Conservation (phyloP, 495 filamentous ascomycete species). For the Baudoinia panamericana region DNA sequence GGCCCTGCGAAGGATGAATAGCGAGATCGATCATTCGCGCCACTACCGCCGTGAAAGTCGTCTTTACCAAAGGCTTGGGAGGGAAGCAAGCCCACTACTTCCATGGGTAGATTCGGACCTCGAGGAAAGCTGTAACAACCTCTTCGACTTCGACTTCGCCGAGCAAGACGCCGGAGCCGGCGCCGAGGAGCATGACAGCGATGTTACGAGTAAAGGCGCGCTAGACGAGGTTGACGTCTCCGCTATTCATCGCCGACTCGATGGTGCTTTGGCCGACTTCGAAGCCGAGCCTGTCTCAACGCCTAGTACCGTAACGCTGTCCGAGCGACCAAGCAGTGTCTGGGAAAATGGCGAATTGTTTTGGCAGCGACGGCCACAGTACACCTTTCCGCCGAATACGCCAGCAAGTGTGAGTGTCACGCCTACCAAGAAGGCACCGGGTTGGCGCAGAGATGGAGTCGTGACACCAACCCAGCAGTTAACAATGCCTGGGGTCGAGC, state of each 20-base stretch:
- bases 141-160: constrained; percentile 18
- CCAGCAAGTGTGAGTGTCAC: background rate
- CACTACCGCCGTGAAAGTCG: constrained; percentile 13
- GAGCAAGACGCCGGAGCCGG: background rate
- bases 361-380: constrained; percentile 10
- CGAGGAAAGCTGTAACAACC: background rate
- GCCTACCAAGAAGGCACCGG: constrained; percentile 9
- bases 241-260: constrained; percentile 8
- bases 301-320: background rate
- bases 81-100: constrained; percentile 24
- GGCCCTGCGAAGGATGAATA: constrained; percentile 27
- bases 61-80: constrained; percentile 22
- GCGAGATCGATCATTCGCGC: constrained; percentile 18
- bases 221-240: constrained; percentile 16
- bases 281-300: constrained; percentile 8
- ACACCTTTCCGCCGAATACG: constrained; percentile 3
- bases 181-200: background rate
- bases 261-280: constrained; percentile 16
- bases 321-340: constrained; percentile 17
- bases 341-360: constrained; percentile 24
- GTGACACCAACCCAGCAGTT: constrained; percentile 5
- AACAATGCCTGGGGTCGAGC: background rate
- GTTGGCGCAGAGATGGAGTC: background rate
- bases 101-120: constrained; percentile 17
- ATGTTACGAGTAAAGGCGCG: constrained; percentile 3